Conservation (phyloP, 768 basidiomycete species). For the Termitomyces sp. region DNA sequence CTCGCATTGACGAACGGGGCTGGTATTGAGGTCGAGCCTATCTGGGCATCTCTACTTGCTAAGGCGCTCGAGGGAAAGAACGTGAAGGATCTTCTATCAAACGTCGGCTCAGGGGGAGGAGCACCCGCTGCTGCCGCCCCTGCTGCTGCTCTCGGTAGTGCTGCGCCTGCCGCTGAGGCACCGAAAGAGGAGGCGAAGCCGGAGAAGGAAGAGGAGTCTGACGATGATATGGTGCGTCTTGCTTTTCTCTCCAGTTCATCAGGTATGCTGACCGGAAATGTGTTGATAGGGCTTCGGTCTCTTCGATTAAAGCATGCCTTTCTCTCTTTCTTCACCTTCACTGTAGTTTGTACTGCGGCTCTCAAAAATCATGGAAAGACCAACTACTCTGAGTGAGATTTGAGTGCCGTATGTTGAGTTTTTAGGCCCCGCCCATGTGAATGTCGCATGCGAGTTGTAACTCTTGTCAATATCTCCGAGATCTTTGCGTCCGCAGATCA, state of each 20-base stretch:
- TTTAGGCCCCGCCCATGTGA: too few relatives aligned
- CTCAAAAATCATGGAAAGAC: slow-evolving; percentile 13
- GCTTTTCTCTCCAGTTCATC: background rate
- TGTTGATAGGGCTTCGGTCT: slow-evolving; percentile 82
- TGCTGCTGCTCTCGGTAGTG: slow-evolving; percentile 44
- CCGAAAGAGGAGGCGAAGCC: slow-evolving; percentile 77
- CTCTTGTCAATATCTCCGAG: slow-evolving; percentile 82
- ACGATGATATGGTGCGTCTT: slow-evolving; percentile 78
- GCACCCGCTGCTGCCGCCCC: slow-evolving; percentile 59
- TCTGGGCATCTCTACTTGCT: slow-evolving; percentile 96
- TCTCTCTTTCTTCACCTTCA: slow-evolving; percentile 8
- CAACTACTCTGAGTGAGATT: background rate
- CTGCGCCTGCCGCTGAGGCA: slow-evolving; percentile 62
- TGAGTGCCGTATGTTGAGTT: too few relatives aligned
- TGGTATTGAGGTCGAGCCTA: slow-evolving; percentile 82
- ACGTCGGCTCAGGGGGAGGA: slow-evolving; percentile 90
- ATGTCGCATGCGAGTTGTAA: slow-evolving; percentile 87
- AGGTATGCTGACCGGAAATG: background rate
- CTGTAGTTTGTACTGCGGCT: slow-evolving; percentile 12
- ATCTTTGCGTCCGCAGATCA: slow-evolving; percentile 89
- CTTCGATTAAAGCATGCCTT: slow-evolving; percentile 65
- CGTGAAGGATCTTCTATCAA: slow-evolving; percentile 91
- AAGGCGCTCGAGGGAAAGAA: slow-evolving; percentile 98
- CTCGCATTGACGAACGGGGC: slow-evolving; percentile 79
- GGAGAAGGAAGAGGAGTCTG: slow-evolving; percentile 85